A percentile compares a stretch with the other conserved stretches of the same genome.
These are phyloP conservation scores for Albophoma yamanashiensis DNA, from an alignment of 2,329 filamentous ascomycete genomes.

Conservation along the genomic window DNA sequence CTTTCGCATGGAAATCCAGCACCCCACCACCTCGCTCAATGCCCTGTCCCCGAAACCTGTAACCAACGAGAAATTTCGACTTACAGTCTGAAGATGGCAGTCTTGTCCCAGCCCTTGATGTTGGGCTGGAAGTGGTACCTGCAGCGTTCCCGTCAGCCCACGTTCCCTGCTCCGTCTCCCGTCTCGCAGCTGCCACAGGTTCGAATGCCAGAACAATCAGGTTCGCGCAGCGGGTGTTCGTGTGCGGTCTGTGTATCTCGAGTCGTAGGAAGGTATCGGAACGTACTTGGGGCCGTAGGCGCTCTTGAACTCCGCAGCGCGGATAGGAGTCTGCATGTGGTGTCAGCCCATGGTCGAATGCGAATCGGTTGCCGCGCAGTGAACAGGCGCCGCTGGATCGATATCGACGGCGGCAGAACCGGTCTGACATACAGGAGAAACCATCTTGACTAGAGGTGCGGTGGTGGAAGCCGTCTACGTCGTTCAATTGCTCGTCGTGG, in stretches of 20 bases:
- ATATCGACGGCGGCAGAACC: not conserved
- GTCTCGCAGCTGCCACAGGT: not conserved
- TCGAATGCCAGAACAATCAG: not conserved
- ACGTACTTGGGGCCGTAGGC: conserved; percentile 56
- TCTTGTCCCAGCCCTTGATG: conserved; percentile 35
- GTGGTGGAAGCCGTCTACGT: conserved; percentile 18
- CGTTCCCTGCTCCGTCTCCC: not conserved
- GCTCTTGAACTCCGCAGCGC: conserved; percentile 45
- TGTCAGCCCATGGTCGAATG: conserved; percentile 16
- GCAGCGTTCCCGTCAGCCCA: conserved; percentile 15
- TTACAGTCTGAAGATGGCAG: conserved; percentile 40
- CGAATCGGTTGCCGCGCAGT: not conserved
- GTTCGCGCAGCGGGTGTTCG: not conserved
- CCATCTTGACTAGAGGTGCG: conserved; percentile 24
- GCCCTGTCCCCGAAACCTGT: not conserved
- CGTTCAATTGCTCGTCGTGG: conserved; percentile 24
- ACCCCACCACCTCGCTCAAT: not conserved
- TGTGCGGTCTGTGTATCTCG: not conserved
- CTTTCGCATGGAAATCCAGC: not conserved
- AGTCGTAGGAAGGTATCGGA: not conserved
- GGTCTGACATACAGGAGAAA: conserved; percentile 23
- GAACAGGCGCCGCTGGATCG: not conserved
- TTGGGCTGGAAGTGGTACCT: conserved; percentile 53
- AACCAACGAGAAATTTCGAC: conserved; percentile 12
- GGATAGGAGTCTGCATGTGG: conserved; percentile 32